Evolutionary conservation across 164 flowering plant species (phyloP), one percentile per base, ranked within the genome.

Genomic region (Tetrastigma voinierianum): DNA sequence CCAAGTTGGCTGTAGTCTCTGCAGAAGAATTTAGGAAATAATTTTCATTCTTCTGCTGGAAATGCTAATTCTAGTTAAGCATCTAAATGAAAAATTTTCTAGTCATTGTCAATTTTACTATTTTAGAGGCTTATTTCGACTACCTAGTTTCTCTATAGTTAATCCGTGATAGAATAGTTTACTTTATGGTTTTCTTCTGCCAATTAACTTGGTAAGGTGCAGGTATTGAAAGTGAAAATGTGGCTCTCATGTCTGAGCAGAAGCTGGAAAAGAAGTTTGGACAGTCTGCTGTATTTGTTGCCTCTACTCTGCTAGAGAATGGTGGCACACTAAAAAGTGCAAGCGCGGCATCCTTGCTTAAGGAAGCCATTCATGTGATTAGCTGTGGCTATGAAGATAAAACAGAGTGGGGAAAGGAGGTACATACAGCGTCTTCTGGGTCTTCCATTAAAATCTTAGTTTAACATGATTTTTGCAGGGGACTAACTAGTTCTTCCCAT

Each of bases 381-480:
- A 85, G 91, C 72, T 89, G 95, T 73, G 91, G 86, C 23, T 89
- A 85, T 66, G 95, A 87, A 72, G 89, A 87, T 59, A 87, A 83
- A 72, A 84, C 91, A 24, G 95, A 89, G 46, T 89, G 95, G 95
- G 93, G 95, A 60, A 87, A 84, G 70, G 91, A 87, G 84, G 91
- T 87, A 79, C 76, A 17, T 15, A 48, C 13, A 46, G 21, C 9
- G 13, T 45, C 13, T 20, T n/a, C n/a, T n/a, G n/a, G 46, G 40
- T 40, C 59, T 32, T 23, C 11, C n/a, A 4, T 57, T 51, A 9
- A 17, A 7, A 46, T 46, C 44, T 45, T 61, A 10, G 25, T 23
- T 56, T 40, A 20, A 46, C 44, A 40, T 6, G 23, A 21, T 20
- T 43, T n/a, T 32, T 74, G 4, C 18, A 12, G 11, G 62, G 1